These are phyloP conservation scores for Geranomyces michiganensis DNA, from an alignment of 192 early-diverging fungal genomes.

Conservation along the genomic window DNA sequence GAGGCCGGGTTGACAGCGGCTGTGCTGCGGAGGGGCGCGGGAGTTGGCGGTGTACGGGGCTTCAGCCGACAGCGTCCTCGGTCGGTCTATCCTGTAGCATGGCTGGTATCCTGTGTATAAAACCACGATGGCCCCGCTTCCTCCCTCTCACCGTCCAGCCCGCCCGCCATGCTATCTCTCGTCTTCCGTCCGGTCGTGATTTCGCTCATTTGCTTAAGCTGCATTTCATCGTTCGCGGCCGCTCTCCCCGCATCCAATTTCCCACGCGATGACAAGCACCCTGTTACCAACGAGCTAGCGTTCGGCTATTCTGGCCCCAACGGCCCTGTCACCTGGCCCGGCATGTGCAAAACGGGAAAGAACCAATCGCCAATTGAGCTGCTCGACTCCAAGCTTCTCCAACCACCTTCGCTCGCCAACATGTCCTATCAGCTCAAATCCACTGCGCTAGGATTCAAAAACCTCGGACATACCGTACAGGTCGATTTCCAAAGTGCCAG, in stretches of 20 bases:
- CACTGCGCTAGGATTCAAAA: no score
- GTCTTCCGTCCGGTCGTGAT: neutral
- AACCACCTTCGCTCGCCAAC: neutral
- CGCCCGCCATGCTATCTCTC: neutral
- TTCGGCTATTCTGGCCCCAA: neutral
- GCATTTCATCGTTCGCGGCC: neutral
- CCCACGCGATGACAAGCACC: neutral
- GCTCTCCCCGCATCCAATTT: neutral
- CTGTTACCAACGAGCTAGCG: neutral
- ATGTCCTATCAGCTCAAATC: no score
- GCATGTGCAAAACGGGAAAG: neutral
- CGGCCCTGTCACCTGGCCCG: slow-evolving; percentile 1
- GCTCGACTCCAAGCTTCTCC: neutral
- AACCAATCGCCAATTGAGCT: slow-evolving; percentile 5
- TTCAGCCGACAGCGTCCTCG: no score
- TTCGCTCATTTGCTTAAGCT: neutral
- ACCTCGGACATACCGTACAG: no score
- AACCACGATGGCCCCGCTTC: no score
- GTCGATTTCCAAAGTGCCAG: no score
- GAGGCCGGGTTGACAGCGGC: no score
- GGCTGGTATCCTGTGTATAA: no score
- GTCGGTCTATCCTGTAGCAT: no score
- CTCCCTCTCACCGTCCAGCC: neutral
- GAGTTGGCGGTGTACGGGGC: no score
- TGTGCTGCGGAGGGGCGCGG: no score